phyloP scores from a whole-genome alignment of 129 eudicot species.

The Artemisia tridentata region DNA sequence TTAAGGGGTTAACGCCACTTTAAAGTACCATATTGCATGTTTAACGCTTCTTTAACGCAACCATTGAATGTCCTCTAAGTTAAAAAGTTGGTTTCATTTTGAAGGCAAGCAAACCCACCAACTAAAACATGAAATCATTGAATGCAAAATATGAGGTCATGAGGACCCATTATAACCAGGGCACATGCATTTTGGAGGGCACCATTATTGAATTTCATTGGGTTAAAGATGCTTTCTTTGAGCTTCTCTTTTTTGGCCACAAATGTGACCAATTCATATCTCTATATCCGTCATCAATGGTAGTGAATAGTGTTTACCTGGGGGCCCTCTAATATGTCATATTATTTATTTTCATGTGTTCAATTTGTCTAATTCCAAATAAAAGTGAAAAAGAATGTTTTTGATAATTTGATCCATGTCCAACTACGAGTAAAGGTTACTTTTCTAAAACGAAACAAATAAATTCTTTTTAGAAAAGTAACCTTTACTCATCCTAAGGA shows the following conservation, averaged over 20 bases:
- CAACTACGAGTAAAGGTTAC: background rate
- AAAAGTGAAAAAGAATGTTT: no score
- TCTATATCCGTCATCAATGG: conserved; percentile 3
- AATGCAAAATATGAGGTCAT: conserved; percentile 17
- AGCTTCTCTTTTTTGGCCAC: conserved; percentile 28
- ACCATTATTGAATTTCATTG: conserved; percentile 19
- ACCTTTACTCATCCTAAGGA: no score
- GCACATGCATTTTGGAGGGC: conserved; percentile 29
- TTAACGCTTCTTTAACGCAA: no score
- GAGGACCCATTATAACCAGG: conserved; percentile 11
- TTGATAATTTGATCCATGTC: background rate
- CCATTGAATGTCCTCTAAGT: no score
- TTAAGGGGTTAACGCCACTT: no score
- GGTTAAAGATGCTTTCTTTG: conserved; percentile 26
- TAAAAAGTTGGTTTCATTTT: background rate
- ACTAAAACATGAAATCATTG: conserved; percentile 27
- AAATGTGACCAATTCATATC: conserved; percentile 5
- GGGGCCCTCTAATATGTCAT: conserved; percentile 10
- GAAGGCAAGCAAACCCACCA: background rate
- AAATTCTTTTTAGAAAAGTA: no score
- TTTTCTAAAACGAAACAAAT: no score
- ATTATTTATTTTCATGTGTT: background rate
- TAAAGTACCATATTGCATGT: no score
- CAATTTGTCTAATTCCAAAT: background rate
- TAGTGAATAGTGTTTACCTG: conserved; percentile 1